Conservation (phyloP, 2,329 filamentous ascomycete species). For the Monosporascus cannonballus region DNA sequence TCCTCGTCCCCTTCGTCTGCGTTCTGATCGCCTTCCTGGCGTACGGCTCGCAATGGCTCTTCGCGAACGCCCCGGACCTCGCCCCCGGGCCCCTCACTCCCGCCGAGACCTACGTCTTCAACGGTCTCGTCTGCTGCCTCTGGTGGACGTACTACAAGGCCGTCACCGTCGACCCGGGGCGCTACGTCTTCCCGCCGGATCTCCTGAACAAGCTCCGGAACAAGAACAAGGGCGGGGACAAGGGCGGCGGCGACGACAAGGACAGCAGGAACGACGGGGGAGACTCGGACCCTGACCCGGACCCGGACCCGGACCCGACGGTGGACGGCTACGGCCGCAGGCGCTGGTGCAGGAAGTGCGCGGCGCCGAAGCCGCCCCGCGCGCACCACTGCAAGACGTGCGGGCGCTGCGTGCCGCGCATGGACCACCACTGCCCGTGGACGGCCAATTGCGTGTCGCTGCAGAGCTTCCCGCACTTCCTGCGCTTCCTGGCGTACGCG, state of each 20-base stretch:
- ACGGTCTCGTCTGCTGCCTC: slow-evolving; percentile 55
- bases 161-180: slow-evolving; percentile 52
- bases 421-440: slow-evolving; percentile 88
- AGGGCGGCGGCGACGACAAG: slow-evolving; percentile 15
- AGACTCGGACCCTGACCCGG: background rate
- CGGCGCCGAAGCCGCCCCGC: slow-evolving; percentile 66
- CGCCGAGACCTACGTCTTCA: slow-evolving; percentile 57
- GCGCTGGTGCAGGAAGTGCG: slow-evolving; percentile 72
- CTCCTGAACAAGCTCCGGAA: slow-evolving; percentile 2
- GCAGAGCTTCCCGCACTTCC: slow-evolving; percentile 74
- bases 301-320: background rate
- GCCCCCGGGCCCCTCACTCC: slow-evolving; percentile 53
- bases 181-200: slow-evolving; percentile 37
- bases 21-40: slow-evolving; percentile 62
- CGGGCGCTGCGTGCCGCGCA: slow-evolving; percentile 67
- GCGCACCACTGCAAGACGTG: slow-evolving; percentile 80
- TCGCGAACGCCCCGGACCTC: slow-evolving; percentile 52
- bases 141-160: slow-evolving; percentile 64
- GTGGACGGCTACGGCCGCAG: slow-evolving; percentile 3
- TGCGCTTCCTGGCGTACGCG: slow-evolving; percentile 69
- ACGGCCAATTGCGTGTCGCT: slow-evolving; percentile 78
- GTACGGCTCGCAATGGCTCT: slow-evolving; percentile 67
- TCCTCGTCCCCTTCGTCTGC: slow-evolving; percentile 66
- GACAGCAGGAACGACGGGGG: background rate
- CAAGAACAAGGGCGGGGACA: background rate